phyloP scores from a whole-genome alignment of 805 yeast species.

The Komagataella mondaviorum region DNA sequence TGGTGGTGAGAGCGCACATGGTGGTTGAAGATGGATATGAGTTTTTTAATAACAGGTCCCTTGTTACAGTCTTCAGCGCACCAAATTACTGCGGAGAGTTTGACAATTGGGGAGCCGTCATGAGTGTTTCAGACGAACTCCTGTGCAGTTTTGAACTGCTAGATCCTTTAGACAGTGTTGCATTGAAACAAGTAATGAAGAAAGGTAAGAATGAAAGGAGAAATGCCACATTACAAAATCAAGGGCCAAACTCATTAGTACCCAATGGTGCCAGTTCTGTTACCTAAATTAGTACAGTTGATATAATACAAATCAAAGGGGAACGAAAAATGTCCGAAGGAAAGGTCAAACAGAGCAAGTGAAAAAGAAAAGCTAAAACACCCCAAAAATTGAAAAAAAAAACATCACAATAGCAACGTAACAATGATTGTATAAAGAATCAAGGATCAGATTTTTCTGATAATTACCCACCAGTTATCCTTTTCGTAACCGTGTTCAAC shows the following conservation, averaged over 20 bases:
- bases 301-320: background rate
- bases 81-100: constrained; percentile 77
- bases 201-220: constrained; percentile 84
- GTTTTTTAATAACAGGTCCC: constrained; percentile 56
- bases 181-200: constrained; percentile 88
- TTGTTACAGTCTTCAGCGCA: constrained; percentile 64
- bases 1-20: constrained; percentile 82
- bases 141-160: constrained; percentile 86
- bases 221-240: constrained; percentile 24
- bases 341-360: constrained; percentile 1
- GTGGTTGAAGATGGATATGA: constrained; percentile 77
- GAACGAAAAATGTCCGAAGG: background rate
- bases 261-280: background rate
- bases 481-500: constrained; percentile 74
- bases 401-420: background rate
- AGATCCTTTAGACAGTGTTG: constrained; percentile 88
- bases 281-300: background rate
- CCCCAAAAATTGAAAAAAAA: background rate
- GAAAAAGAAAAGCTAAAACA: background rate
- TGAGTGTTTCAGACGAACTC: constrained; percentile 90
- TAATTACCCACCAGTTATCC: constrained; percentile 87
- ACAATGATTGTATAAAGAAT: background rate
- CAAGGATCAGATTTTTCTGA: constrained; percentile 14
- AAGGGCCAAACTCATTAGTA: background rate
- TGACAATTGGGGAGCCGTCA: constrained; percentile 96